Conservation (phyloP, 1,284 basidiomycete genomes). For the Cryptococcus sp. region DNA sequence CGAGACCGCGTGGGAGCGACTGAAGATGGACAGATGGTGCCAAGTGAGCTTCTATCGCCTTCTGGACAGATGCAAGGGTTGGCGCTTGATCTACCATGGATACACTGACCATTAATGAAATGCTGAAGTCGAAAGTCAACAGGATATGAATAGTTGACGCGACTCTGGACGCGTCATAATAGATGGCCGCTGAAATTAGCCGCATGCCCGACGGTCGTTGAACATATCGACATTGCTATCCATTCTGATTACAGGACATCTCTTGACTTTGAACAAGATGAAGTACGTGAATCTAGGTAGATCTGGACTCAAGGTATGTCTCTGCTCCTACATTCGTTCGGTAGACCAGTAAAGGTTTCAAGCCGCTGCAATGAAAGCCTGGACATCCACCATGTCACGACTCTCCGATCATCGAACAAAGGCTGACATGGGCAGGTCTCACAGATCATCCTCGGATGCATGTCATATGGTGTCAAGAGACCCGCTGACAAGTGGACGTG, state of each 20-base stretch:
- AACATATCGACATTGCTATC: not conserved
- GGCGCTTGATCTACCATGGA: no score
- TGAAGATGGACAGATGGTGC: not conserved
- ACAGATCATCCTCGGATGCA: constrained; percentile 35
- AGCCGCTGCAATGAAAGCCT: no score
- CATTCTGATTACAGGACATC: not conserved
- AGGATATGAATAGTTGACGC: not conserved
- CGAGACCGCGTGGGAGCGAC: not conserved
- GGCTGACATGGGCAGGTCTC: constrained; percentile 20
- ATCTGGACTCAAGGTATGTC: constrained; percentile 42
- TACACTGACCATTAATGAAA: no score
- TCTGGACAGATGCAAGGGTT: no score
- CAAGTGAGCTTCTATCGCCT: not conserved
- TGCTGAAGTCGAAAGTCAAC: no score
- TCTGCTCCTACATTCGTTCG: not conserved
- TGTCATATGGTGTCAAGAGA: constrained; percentile 36
- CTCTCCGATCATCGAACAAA: no score
- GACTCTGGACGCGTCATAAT: not conserved
- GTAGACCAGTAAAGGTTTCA: not conserved
- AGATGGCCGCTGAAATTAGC: not conserved
- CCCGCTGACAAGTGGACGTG: constrained; percentile 18
- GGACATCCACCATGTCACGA: not conserved
- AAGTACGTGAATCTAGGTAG: constrained; percentile 47
- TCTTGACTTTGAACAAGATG: constrained; percentile 14
- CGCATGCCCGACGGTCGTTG: not conserved